Conservation (phyloP, 768 basidiomycete genomes). For the Mycena haematopus region DNA sequence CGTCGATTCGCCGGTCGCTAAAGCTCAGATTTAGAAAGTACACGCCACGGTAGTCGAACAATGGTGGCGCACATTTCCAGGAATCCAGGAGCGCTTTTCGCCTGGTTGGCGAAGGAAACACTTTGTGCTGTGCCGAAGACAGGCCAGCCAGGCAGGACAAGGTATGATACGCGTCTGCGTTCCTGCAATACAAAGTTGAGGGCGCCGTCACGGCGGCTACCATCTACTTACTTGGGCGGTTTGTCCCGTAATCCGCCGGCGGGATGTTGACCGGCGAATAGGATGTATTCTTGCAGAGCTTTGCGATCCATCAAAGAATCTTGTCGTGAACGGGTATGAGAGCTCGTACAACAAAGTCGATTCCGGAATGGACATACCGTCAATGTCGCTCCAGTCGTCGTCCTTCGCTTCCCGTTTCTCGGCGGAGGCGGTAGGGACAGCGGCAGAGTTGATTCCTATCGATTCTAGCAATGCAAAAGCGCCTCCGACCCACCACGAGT, state of each 20-base stretch:
- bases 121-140: slow-evolving; percentile 85
- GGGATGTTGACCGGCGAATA: slow-evolving; percentile 85
- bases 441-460: slow-evolving; percentile 46
- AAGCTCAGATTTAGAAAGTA: slow-evolving; percentile 23
- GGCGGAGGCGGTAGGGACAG: slow-evolving; percentile 41
- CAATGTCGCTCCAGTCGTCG: slow-evolving; percentile 70
- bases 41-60: not conserved
- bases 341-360: not conserved
- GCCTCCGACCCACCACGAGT: slow-evolving; percentile 99
- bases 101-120: slow-evolving; percentile 53
- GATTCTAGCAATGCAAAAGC: slow-evolving; percentile 80
- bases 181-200: slow-evolving; percentile 45
- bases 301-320: slow-evolving; percentile 62
- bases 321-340: slow-evolving; percentile 22
- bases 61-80: slow-evolving; percentile 44
- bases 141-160: slow-evolving; percentile 91
- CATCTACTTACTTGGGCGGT: slow-evolving; percentile 79
- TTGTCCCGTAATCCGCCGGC: slow-evolving; percentile 93
- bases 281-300: slow-evolving; percentile 87
- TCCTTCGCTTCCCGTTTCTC: slow-evolving; percentile 35
- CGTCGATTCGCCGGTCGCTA: slow-evolving; percentile 42
- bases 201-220: not conserved
- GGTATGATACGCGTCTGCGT: slow-evolving; percentile 95
- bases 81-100: slow-evolving; percentile 39
- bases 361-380: slow-evolving; percentile 52